Conservation (phyloP, 2,329 filamentous ascomycete genomes). For the Penicillium sp. region DNA sequence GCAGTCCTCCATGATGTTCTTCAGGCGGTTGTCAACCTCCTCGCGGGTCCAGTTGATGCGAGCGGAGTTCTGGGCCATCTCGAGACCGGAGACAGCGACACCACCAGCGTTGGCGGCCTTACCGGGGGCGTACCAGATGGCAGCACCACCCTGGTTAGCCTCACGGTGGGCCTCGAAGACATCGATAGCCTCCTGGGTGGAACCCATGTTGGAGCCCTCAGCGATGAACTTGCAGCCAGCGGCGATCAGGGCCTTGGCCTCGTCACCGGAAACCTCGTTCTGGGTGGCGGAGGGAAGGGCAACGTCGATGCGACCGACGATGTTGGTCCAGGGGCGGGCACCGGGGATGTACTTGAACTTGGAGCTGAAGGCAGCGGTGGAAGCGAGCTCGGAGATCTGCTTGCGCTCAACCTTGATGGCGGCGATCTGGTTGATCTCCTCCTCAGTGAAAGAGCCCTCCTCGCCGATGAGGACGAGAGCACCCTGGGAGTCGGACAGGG, state of each 20-base stretch:
- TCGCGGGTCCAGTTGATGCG: constrained; percentile 82
- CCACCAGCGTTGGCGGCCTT: constrained; percentile 98
- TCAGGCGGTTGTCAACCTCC: constrained; percentile 88
- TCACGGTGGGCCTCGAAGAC: constrained; percentile 78
- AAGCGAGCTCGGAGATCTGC: constrained; percentile 71
- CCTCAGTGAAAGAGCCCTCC: constrained; percentile 69
- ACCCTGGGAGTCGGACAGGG: constrained; percentile 90
- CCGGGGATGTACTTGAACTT: constrained; percentile 85
- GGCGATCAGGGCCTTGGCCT: constrained; percentile 78
- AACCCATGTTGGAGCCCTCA: constrained; percentile 99
- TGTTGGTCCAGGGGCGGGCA: constrained; percentile 87
- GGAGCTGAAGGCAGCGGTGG: constrained; percentile 54
- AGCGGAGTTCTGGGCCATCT: constrained; percentile 98
- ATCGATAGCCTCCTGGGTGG: constrained; percentile 92
- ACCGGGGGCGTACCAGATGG: constrained; percentile 94
- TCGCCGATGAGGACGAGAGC: constrained; percentile 72
- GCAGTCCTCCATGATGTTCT: constrained; percentile 90
- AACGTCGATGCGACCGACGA: constrained; percentile 77
- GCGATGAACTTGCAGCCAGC: constrained; percentile 82
- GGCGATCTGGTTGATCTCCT: constrained; percentile 77
- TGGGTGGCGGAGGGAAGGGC: constrained; percentile 92
- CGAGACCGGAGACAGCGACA: constrained; percentile 93
- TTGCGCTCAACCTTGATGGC: constrained; percentile 83
- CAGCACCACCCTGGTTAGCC: constrained; percentile 61
- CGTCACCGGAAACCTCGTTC: constrained; percentile 93